A percentile compares a stretch with the other conserved stretches of the same genome.
Evolutionary conservation across 2,329 filamentous ascomycete genomes (phyloP).

Genomic region (Hymenoscyphus fructigenus): DNA sequence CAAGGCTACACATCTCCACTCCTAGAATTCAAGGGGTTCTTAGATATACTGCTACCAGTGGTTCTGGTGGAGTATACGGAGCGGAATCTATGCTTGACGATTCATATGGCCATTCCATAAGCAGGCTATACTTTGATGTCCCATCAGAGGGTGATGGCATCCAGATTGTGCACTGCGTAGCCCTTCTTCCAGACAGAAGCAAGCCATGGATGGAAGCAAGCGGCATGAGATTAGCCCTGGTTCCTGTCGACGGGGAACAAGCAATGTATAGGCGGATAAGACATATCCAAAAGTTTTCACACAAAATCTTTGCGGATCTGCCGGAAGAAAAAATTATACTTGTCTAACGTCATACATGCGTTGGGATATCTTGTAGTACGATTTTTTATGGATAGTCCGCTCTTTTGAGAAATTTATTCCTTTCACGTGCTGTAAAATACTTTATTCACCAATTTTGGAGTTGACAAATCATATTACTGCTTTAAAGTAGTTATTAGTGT

Average conservation of each 20-base stretch:
- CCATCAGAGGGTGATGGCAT: background rate
- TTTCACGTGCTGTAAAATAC: too few species aligned
- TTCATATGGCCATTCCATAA: background rate
- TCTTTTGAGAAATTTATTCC: too few species aligned
- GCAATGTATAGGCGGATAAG: background rate
- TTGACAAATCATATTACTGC: too few species aligned
- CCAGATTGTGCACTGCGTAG: background rate
- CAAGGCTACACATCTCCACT: background rate
- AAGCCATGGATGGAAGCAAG: background rate
- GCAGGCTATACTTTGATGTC: background rate
- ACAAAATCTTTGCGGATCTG: background rate
- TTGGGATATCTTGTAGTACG: too few species aligned
- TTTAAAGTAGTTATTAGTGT: too few species aligned
- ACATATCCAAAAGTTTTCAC: background rate
- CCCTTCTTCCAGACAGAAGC: background rate
- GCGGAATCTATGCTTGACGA: background rate
- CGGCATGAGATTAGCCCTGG: background rate
- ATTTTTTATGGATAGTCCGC: too few species aligned
- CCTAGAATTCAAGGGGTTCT: background rate
- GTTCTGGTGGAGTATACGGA: background rate
- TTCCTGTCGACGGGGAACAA: background rate
- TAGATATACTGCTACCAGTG: background rate
- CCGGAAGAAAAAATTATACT: background rate
- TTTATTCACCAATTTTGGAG: too few species aligned
- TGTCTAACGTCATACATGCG: background rate